phyloP scores from a whole-genome alignment of 2,329 filamentous ascomycete genomes.

The Beauveria rudraprayagi region DNA sequence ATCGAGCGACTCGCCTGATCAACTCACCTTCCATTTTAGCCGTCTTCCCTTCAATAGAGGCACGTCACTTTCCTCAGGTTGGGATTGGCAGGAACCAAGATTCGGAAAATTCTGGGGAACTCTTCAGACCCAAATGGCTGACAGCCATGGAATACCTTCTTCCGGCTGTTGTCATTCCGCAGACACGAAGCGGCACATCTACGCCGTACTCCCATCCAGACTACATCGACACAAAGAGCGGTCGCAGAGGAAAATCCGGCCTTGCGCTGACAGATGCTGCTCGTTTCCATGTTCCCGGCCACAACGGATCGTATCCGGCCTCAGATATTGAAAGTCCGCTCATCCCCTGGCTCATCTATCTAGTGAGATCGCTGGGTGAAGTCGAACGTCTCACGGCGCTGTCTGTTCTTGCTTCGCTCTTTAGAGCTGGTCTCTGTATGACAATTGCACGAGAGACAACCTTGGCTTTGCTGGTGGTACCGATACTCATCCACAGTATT shows the following conservation, averaged over 20 bases:
- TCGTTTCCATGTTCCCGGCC: conserved; percentile 20
- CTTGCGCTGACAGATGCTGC: conserved; percentile 23
- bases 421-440: conserved; percentile 58
- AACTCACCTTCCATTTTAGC: conserved; percentile 62
- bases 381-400: conserved; percentile 60
- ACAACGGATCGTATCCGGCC: conserved; percentile 26
- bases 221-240: conserved; percentile 21
- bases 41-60: conserved; percentile 55
- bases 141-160: conserved; percentile 60
- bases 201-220: conserved; percentile 18
- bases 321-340: conserved; percentile 63
- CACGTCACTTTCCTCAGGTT: conserved; percentile 39
- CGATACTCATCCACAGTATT: conserved; percentile 60
- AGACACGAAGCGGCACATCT: conserved; percentile 22
- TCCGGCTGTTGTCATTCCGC: conserved; percentile 42
- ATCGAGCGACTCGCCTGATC: conserved; percentile 63
- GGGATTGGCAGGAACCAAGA: conserved; percentile 40
- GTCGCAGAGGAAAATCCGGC: conserved; percentile 22
- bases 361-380: conserved; percentile 50
- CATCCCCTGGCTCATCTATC: conserved; percentile 63
- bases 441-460: conserved; percentile 52
- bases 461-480: conserved; percentile 60
- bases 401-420: conserved; percentile 60
- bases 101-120: conserved; percentile 44
- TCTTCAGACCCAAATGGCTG: conserved; percentile 34